Conservation (phyloP, 2,329 filamentous ascomycete species). For the Paecilomyces sp. region DNA sequence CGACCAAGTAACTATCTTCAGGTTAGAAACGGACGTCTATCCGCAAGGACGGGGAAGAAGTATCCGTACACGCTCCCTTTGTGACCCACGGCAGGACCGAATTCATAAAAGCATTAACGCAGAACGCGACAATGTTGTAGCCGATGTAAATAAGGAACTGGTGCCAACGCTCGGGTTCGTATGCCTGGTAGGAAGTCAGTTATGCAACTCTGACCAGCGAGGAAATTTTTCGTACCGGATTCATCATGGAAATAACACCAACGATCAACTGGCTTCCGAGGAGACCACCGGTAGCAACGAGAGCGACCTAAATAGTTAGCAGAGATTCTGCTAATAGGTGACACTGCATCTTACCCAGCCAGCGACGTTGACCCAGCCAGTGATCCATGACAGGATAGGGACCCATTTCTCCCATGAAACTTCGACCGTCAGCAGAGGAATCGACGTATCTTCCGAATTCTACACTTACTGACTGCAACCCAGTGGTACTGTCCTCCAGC, state of each 20-base stretch:
- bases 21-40: background rate
- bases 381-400: conserved; percentile 60
- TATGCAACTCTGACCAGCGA: background rate
- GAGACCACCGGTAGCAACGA: conserved; percentile 62
- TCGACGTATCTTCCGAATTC: background rate
- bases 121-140: conserved; percentile 54
- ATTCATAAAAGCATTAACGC: conserved; percentile 60
- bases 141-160: conserved; percentile 66
- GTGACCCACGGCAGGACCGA: conserved; percentile 57
- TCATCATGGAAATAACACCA: conserved; percentile 56
- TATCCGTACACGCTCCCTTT: conserved; percentile 49
- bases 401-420: conserved; percentile 55
- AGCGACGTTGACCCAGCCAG: conserved; percentile 63
- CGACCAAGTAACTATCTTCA: conserved; percentile 54
- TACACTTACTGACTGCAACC: conserved; percentile 42
- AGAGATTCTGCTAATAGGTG: background rate
- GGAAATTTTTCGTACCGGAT: conserved; percentile 32
- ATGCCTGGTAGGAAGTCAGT: conserved; percentile 23
- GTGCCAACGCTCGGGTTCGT: conserved; percentile 57
- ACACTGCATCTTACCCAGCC: conserved; percentile 51
- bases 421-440: conserved; percentile 2
- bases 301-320: conserved; percentile 34
- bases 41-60: background rate
- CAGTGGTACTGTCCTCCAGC: conserved; percentile 64
- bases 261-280: conserved; percentile 61